Base-by-base conservation (phyloP, 2,329 filamentous ascomycete species). In the Alternaria consortialis region DNA sequence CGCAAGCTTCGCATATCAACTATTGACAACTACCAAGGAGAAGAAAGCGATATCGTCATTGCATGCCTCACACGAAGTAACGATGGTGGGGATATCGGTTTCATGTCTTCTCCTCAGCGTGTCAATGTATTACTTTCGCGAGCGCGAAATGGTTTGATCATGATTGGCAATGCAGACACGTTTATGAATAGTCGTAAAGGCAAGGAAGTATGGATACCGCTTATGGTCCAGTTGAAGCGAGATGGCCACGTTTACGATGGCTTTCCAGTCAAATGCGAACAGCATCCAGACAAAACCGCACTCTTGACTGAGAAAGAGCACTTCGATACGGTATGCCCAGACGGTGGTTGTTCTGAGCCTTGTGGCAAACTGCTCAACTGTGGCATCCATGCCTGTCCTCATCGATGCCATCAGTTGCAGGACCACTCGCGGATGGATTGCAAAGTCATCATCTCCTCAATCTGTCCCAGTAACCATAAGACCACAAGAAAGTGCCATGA, bases 21-120 rank as follows among this genome's bases (percentile, higher is more conserved):
- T 0, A 90, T 93, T 53, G 89, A 93, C 63, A 93, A 93, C 62
- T 94, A 91, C 58, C 91, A 93, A 73, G 90, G 91, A 1, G 91
- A 93, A 69, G 91, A 94, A 65, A 88, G 86, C 37, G 87, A 93
- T 1, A 89, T 94, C 15, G 88, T 93, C 0, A 84, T 94, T 7
- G 86, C 81, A 0, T 90, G 88, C 0, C 74, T 93, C 11, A 91
- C 89, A 0, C 80, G 91, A 5, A 90, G 90, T 72, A 93, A 93
- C 63, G 58, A 69, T 0, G 70, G 71, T 0, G 84, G 86, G 0
- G 87, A 92, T 1, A 91, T 93, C 31, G 91, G 91, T 0, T 93
- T 93, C 72, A 87, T 93, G 82, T 72, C 80, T 0, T 82, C 88
- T 0, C 86, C 86, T 0, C 86, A 93, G 65, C 82, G 91, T 1